A percentile compares a stretch with the other conserved stretches of the same genome.
Evolutionary conservation across 208 protist genomes (phyloP).

Genomic region (Wallacemonas sp.): DNA sequence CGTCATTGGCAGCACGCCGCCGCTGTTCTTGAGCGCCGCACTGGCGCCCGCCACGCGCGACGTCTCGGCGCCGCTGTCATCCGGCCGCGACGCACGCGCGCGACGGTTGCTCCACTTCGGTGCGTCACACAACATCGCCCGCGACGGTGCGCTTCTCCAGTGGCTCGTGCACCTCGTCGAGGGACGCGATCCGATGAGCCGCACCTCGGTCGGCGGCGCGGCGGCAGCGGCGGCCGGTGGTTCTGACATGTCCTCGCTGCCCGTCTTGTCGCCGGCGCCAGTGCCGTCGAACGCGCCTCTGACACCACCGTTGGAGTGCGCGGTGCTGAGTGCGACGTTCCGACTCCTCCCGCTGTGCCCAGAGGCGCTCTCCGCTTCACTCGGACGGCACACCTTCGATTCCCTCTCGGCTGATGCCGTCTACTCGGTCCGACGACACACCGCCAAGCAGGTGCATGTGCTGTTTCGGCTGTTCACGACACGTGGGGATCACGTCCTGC

Average conservation of each 20-base stretch:
- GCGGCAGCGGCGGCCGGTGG: no score
- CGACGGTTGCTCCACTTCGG: background rate
- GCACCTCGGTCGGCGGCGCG: background rate
- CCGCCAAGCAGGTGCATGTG: constrained; percentile 46
- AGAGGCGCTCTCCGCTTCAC: constrained; percentile 36
- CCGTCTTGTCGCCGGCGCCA: constrained; percentile 14
- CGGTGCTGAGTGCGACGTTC: constrained; percentile 29
- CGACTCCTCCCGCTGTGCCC: constrained; percentile 39
- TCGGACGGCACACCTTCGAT: constrained; percentile 66
- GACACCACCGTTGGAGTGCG: constrained; percentile 25
- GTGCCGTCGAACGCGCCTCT: constrained; percentile 20
- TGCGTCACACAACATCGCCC: background rate
- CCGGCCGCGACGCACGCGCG: constrained; percentile 10
- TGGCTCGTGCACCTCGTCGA: constrained; percentile 5
- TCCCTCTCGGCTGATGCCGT: constrained; percentile 36
- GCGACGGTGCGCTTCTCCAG: background rate
- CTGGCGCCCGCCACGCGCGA: background rate
- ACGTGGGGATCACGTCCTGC: constrained; percentile 38
- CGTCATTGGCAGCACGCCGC: background rate
- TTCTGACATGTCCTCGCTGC: no score
- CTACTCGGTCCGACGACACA: constrained; percentile 52
- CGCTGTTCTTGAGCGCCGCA: background rate
- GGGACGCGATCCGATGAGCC: background rate
- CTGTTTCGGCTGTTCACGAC: constrained; percentile 49
- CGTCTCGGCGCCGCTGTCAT: constrained; percentile 21